These are phyloP conservation scores for Aspergillus quadricinctus DNA, from an alignment of 2,329 filamentous ascomycete species.

Conservation along the genomic window DNA sequence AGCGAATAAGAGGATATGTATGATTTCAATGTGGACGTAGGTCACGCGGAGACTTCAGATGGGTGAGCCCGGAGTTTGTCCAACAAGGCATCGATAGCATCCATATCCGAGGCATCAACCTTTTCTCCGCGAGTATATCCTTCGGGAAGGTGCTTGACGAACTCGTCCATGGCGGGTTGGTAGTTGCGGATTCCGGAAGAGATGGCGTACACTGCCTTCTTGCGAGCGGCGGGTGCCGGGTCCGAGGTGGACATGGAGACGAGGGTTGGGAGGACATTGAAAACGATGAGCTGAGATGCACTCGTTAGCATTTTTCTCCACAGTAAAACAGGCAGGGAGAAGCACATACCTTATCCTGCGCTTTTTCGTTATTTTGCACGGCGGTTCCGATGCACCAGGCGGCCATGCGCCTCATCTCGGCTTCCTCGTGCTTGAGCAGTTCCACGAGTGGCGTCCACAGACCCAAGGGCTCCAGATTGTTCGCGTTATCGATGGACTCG, in stretches of 20 bases:
- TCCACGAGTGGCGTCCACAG: constrained; percentile 78
- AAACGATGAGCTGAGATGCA: constrained; percentile 45
- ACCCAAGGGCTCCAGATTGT: constrained; percentile 74
- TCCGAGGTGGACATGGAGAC: constrained; percentile 61
- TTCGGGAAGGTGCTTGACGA: constrained; percentile 64
- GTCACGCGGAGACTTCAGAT: constrained; percentile 23
- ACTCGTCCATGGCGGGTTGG: constrained; percentile 65
- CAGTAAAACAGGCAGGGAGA: neutral
- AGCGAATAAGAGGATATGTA: neutral
- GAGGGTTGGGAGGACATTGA: constrained; percentile 66
- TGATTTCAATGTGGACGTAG: neutral
- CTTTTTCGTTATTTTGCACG: constrained; percentile 89
- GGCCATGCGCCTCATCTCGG: constrained; percentile 74
- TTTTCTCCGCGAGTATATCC: constrained; percentile 53
- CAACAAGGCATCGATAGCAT: constrained; percentile 73
- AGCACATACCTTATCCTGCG: constrained; percentile 64
- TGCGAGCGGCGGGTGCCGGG: constrained; percentile 61
- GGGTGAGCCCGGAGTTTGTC: constrained; percentile 55
- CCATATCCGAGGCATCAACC: constrained; percentile 84
- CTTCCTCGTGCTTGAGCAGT: constrained; percentile 64
- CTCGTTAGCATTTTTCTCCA: neutral
- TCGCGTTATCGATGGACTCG: constrained; percentile 92
- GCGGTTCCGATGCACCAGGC: constrained; percentile 95
- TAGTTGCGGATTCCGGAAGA: constrained; percentile 85
- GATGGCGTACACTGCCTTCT: constrained; percentile 85